phyloP scores from a whole-genome alignment of 768 basidiomycete genomes.

The Russula dissimulans region DNA sequence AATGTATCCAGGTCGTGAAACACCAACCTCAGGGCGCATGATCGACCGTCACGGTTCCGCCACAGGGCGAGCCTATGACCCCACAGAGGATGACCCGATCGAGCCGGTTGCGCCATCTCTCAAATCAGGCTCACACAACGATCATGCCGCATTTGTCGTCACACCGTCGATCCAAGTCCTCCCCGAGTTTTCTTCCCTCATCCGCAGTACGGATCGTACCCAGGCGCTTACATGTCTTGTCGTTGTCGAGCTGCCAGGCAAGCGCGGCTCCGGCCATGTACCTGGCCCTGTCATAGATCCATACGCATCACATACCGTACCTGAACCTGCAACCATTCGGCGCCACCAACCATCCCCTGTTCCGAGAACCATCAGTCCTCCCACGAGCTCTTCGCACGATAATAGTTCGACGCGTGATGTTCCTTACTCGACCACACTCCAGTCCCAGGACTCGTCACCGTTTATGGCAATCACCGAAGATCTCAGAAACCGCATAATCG shows the following conservation, averaged over 20 bases:
- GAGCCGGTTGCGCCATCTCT: conserved; percentile 43
- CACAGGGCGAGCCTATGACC: conserved; percentile 36
- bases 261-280: conserved; percentile 35
- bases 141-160: conserved; percentile 62
- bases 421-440: background rate
- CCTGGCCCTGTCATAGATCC: conserved; percentile 35
- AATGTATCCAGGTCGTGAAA: conserved; percentile 64
- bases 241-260: conserved; percentile 82
- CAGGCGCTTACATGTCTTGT: conserved; percentile 93
- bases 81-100: conserved; percentile 78
- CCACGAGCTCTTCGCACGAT: conserved; percentile 10
- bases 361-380: conserved; percentile 23
- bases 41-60: conserved; percentile 20
- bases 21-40: conserved; percentile 35
- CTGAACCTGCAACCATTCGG: conserved; percentile 18
- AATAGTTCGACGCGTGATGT: conserved; percentile 5
- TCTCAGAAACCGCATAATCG: conserved; percentile 80
- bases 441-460: conserved; percentile 49
- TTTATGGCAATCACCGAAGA: conserved; percentile 84
- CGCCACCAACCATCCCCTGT: conserved; percentile 27
- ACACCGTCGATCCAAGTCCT: conserved; percentile 91
- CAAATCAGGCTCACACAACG: conserved; percentile 30
- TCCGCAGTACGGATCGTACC: conserved; percentile 55
- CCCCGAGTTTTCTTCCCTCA: conserved; percentile 80
- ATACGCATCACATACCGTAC: conserved; percentile 24